Conservation (phyloP, 768 basidiomycete genomes). For the Mycena rosella region DNA sequence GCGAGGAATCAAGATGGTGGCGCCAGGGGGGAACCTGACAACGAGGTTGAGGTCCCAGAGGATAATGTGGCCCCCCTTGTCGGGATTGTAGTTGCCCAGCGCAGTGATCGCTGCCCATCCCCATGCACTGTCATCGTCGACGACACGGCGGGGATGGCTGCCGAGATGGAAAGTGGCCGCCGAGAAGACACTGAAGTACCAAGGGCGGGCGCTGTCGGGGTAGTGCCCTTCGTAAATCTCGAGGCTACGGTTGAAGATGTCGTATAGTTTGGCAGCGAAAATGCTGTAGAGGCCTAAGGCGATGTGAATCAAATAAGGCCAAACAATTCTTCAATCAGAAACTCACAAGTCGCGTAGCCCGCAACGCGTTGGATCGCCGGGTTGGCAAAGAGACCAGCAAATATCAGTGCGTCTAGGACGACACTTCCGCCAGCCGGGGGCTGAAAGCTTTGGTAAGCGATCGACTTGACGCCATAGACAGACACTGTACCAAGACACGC, state of each 20-base stretch:
- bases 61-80: background rate
- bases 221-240: background rate
- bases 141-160: background rate
- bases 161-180: background rate
- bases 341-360: constrained; percentile 5
- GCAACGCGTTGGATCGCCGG: background rate
- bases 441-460: no score
- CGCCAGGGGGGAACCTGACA: background rate
- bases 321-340: background rate
- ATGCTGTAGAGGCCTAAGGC: background rate
- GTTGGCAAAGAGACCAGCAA: background rate
- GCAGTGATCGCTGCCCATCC: background rate
- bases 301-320: background rate
- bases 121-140: background rate
- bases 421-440: background rate
- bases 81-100: background rate
- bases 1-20: constrained; percentile 1
- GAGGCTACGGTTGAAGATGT: background rate
- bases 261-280: background rate
- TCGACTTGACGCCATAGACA: no score
- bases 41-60: background rate
- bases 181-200: background rate
- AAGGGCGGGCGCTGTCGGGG: background rate
- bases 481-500: no score
- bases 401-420: background rate